Evolutionary conservation across 495 filamentous ascomycete genomes (phyloP).

Genomic region (Hypoxylon lenormandii): DNA sequence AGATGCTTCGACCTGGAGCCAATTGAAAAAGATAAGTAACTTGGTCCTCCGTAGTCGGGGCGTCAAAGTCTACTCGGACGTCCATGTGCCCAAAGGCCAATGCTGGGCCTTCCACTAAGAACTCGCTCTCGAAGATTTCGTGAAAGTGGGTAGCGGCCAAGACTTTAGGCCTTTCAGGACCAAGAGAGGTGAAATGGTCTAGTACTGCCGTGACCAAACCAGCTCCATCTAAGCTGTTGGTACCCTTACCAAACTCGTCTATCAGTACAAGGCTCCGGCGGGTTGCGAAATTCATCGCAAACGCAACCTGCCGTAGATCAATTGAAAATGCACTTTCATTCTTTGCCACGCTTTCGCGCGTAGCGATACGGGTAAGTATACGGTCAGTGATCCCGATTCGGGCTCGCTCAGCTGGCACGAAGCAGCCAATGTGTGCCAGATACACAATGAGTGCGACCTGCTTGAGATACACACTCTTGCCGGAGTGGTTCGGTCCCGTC

Average conservation of each 20-base stretch:
- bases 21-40: conserved; percentile 90
- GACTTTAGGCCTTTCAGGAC: conserved; percentile 77
- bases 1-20: conserved; percentile 74
- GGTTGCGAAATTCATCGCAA: conserved; percentile 82
- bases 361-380: conserved; percentile 88
- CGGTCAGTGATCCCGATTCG: conserved; percentile 90
- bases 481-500: conserved; percentile 95
- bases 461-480: conserved; percentile 96
- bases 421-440: conserved; percentile 92
- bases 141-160: conserved; percentile 93
- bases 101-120: conserved; percentile 68
- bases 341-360: conserved; percentile 84
- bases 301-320: conserved; percentile 87
- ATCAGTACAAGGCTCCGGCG: conserved; percentile 81
- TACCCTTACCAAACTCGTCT: conserved; percentile 98
- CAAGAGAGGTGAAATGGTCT: conserved; percentile 74
- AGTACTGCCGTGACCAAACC: conserved; percentile 87
- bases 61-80: conserved; percentile 74
- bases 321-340: conserved; percentile 93
- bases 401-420: conserved; percentile 83
- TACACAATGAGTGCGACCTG: conserved; percentile 95
- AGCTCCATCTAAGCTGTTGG: conserved; percentile 81
- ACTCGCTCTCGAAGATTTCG: conserved; percentile 84
- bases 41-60: conserved; percentile 72
- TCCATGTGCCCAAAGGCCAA: conserved; percentile 88